phyloP scores from a whole-genome alignment of 768 basidiomycete genomes.

The Leccinellum luteum region DNA sequence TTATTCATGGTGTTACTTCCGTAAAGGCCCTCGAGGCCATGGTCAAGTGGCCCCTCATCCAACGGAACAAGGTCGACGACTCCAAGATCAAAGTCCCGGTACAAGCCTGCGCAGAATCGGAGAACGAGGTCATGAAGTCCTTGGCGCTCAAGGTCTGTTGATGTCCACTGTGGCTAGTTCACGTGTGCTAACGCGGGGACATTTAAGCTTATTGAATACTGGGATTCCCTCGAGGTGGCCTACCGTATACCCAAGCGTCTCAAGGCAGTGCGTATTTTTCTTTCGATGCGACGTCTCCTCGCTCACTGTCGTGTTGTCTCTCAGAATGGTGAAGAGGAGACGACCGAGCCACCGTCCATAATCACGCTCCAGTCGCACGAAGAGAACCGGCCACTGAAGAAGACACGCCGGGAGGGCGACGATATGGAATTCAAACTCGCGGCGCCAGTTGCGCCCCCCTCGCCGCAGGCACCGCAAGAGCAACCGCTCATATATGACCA shows the following conservation, averaged over 20 bases:
- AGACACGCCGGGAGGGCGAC: slow-evolving; percentile 30
- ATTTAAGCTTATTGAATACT: slow-evolving; percentile 69
- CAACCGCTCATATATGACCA: background rate
- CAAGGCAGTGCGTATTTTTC: slow-evolving; percentile 34
- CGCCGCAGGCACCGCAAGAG: background rate
- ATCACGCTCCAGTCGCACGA: slow-evolving; percentile 24
- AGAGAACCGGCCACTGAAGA: slow-evolving; percentile 32
- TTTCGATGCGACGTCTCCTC: background rate
- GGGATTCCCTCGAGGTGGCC: slow-evolving; percentile 72
- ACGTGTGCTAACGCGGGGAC: background rate
- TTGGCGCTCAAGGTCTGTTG: slow-evolving; percentile 60
- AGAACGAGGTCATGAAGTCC: slow-evolving; percentile 53
- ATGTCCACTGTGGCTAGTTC: background rate
- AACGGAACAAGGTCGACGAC: slow-evolving; percentile 91
- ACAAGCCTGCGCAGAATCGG: slow-evolving; percentile 47
- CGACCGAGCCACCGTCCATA: slow-evolving; percentile 13
- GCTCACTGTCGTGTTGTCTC: background rate
- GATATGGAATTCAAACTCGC: slow-evolving; percentile 20
- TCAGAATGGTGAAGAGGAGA: slow-evolving; percentile 34
- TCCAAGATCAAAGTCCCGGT: slow-evolving; percentile 69
- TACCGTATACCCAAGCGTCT: slow-evolving; percentile 85
- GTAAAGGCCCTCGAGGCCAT: slow-evolving; percentile 63
- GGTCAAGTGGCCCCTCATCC: slow-evolving; percentile 75
- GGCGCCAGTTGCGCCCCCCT: background rate
- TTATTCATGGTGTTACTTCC: background rate